These are phyloP conservation scores for Xylariales sp. DNA, from an alignment of 2,329 filamentous ascomycete species.

Conservation along the genomic window DNA sequence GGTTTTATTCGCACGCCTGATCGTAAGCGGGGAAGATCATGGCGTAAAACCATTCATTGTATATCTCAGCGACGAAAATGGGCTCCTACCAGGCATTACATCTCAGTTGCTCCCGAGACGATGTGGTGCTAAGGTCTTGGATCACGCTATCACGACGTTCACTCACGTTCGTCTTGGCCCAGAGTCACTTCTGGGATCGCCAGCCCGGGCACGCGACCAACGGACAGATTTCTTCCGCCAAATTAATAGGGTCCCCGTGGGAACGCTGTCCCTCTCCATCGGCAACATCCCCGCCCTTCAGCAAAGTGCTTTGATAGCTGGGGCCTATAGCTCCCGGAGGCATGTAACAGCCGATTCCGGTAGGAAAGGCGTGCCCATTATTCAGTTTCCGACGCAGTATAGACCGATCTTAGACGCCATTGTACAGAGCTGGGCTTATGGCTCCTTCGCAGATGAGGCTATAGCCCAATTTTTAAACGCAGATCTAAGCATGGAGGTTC, in stretches of 20 bases:
- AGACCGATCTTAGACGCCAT: conserved; percentile 42
- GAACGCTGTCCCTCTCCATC: conserved; percentile 45
- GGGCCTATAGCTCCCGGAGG: conserved; percentile 40
- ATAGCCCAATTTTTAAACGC: conserved; percentile 31
- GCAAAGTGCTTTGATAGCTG: conserved; percentile 39
- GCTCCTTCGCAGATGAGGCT: conserved; percentile 38
- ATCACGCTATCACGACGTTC: conserved; percentile 52
- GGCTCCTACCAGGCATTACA: conserved; percentile 48
- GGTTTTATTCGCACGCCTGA: conserved; percentile 50
- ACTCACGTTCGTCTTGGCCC: conserved; percentile 46
- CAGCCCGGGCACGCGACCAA: conserved; percentile 34
- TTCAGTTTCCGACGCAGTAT: conserved; percentile 46
- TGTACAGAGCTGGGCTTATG: conserved; percentile 37
- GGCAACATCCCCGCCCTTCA: conserved; percentile 35
- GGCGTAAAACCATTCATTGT: conserved; percentile 51
- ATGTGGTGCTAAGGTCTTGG: conserved; percentile 47
- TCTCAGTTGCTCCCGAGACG: conserved; percentile 44
- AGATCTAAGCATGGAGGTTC: conserved; percentile 13
- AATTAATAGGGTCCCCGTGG: conserved; percentile 45
- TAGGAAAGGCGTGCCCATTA: conserved; percentile 35
- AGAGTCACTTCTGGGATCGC: conserved; percentile 47
- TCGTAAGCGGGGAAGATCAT: conserved; percentile 43
- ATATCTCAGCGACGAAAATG: conserved; percentile 41
- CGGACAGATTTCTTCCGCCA: conserved; percentile 46
- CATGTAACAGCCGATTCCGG: conserved; percentile 26